phyloP scores from a whole-genome alignment of 768 basidiomycete species.

The Mycena vitilis region DNA sequence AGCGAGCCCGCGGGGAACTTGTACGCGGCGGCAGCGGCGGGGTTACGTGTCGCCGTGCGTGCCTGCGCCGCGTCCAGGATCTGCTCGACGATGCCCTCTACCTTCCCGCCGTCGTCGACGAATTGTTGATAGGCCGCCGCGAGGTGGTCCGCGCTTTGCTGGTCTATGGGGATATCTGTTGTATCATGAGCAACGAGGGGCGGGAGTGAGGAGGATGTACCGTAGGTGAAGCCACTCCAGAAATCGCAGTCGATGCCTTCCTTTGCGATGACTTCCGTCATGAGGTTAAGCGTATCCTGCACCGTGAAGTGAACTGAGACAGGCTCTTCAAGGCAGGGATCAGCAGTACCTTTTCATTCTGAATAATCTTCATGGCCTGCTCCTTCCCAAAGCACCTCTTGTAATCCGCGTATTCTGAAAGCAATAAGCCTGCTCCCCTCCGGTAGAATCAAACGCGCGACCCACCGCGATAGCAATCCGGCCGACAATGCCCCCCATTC shows the following conservation, averaged over 20 bases:
- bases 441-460: not conserved
- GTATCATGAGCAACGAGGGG: not conserved
- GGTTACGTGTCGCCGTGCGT: slow-evolving; percentile 26
- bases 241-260: slow-evolving; percentile 45
- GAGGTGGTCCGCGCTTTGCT: slow-evolving; percentile 38
- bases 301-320: not conserved
- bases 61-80: slow-evolving; percentile 41
- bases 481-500: slow-evolving; percentile 45
- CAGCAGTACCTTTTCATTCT: slow-evolving; percentile 35
- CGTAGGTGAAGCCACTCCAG: slow-evolving; percentile 40
- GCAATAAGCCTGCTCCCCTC: not conserved
- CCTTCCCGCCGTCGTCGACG: slow-evolving; percentile 44
- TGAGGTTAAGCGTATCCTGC: slow-evolving; percentile 38
- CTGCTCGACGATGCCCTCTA: slow-evolving; percentile 40
- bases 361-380: slow-evolving; percentile 43
- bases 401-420: slow-evolving; percentile 35
- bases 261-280: slow-evolving; percentile 35
- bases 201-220: slow-evolving; percentile 18
- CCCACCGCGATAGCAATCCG: slow-evolving; percentile 38
- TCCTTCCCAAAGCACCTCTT: slow-evolving; percentile 39
- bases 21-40: slow-evolving; percentile 29
- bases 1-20: slow-evolving; percentile 35
- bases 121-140: slow-evolving; percentile 38
- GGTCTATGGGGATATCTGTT: slow-evolving; percentile 34
- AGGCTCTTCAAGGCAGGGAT: not conserved